phyloP scores from a whole-genome alignment of 257 asterid genomes.

The Avicennia marina region DNA sequence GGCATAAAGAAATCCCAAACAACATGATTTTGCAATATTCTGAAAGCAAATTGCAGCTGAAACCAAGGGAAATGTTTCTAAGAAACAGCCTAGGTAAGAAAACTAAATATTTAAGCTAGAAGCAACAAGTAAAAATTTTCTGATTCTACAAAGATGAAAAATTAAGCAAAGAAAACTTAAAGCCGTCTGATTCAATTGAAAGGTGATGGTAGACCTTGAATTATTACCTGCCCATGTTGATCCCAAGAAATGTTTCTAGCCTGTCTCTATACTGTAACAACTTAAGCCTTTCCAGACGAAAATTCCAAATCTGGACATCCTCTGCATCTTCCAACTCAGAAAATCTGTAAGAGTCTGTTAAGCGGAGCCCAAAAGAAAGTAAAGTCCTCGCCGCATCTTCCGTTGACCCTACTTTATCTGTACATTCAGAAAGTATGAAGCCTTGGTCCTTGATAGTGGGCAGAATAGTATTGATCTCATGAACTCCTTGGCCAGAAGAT shows the following conservation, averaged over 20 bases:
- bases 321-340: slow-evolving; percentile 48
- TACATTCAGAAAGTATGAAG: slow-evolving; percentile 73
- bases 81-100: too few species aligned
- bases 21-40: slow-evolving; percentile 3
- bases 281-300: slow-evolving; percentile 73
- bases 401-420: slow-evolving; percentile 68
- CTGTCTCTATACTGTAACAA: slow-evolving; percentile 74
- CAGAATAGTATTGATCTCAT: slow-evolving; percentile 62
- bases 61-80: neutral
- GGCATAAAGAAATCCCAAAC: slow-evolving; percentile 10
- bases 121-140: slow-evolving; percentile 5
- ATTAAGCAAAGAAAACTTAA: slow-evolving; percentile 14
- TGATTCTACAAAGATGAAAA: slow-evolving; percentile 12
- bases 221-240: slow-evolving; percentile 96
- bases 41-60: slow-evolving; percentile 1
- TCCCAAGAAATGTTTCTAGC: slow-evolving; percentile 92
- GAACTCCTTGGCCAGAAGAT: slow-evolving; percentile 70
- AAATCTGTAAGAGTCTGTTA: slow-evolving; percentile 63
- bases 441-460: slow-evolving; percentile 59
- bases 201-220: slow-evolving; percentile 24
- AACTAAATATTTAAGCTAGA: slow-evolving; percentile 7
- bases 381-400: slow-evolving; percentile 73
- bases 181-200: neutral
- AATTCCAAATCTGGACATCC: slow-evolving; percentile 60
- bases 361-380: slow-evolving; percentile 66